Percentiles rank a stretch among this genome's conserved stretches.
These are phyloP conservation scores for Cornus controversa DNA, from an alignment of 148 eudicot species.

Conservation along the genomic window DNA sequence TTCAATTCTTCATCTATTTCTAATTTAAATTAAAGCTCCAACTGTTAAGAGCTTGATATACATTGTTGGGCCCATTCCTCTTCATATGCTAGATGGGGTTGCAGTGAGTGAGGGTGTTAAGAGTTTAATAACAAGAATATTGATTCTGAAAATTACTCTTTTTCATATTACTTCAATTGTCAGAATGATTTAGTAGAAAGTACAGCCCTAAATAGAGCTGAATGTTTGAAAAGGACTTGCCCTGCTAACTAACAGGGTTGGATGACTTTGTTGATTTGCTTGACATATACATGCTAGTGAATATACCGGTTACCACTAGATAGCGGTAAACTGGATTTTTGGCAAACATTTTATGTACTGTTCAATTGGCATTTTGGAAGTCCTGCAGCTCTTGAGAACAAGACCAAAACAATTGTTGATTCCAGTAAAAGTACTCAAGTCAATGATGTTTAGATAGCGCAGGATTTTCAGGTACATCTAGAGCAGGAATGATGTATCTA, in stretches of 20 bases:
- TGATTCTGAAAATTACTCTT: background rate
- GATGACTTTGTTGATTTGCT: background rate
- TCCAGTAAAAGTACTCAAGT: background rate
- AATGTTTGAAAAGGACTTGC: too few species aligned
- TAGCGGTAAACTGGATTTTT: background rate
- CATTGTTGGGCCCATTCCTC: background rate
- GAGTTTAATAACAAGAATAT: background rate
- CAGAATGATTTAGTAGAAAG: background rate
- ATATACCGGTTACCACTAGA: background rate
- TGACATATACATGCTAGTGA: background rate
- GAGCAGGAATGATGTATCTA: background rate
- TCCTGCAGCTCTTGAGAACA: background rate
- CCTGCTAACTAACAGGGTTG: too few species aligned
- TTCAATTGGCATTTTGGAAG: background rate
- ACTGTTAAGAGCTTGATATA: background rate
- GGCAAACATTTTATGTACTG: background rate
- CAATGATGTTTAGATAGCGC: background rate
- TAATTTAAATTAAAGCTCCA: background rate
- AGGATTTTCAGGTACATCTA: background rate
- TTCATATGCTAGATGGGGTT: background rate
- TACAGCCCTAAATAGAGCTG: too few species aligned
- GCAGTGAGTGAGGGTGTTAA: background rate
- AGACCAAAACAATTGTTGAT: background rate
- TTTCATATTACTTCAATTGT: background rate
- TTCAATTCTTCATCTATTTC: slow-evolving; percentile 6